Conservation (phyloP, 129 eudicot species). For the Gnaphalium uliginosum region DNA sequence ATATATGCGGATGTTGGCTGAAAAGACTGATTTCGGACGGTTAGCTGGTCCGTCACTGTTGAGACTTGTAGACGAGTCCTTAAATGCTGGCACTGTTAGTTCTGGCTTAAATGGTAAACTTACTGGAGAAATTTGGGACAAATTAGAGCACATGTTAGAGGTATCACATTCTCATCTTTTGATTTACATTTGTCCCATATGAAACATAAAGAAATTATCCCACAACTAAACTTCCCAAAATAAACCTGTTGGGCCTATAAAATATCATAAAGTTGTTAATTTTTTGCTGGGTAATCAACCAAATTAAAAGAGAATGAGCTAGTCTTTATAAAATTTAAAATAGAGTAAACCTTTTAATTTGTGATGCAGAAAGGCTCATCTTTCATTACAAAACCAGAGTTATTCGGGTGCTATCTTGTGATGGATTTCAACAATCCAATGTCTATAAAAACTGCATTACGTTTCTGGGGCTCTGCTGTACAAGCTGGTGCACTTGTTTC, state of each 20-base stretch:
- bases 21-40: constrained; percentile 90
- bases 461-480: constrained; percentile 88
- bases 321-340: not conserved
- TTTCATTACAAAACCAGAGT: constrained; percentile 59
- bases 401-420: constrained; percentile 79
- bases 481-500: constrained; percentile 89
- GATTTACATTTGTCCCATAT: not conserved
- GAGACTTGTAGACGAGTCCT: constrained; percentile 73
- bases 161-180: constrained; percentile 35
- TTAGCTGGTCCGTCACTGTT: constrained; percentile 79
- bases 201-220: constrained; percentile 1
- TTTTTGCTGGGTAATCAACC: not conserved
- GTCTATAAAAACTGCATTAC: constrained; percentile 70
- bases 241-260: not conserved
- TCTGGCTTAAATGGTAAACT: constrained; percentile 51
- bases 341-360: not conserved
- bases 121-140: constrained; percentile 88
- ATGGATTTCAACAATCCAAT: constrained; percentile 54
- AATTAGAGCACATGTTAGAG: constrained; percentile 65
- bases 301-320: not conserved
- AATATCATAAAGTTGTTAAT: not conserved
- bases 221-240: constrained; percentile 4
- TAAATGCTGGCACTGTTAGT: constrained; percentile 41
- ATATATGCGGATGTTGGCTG: constrained; percentile 71
- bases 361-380: constrained; percentile 77